Conservation (phyloP, 163 green algal genomes). For the Volvox carteri region DNA sequence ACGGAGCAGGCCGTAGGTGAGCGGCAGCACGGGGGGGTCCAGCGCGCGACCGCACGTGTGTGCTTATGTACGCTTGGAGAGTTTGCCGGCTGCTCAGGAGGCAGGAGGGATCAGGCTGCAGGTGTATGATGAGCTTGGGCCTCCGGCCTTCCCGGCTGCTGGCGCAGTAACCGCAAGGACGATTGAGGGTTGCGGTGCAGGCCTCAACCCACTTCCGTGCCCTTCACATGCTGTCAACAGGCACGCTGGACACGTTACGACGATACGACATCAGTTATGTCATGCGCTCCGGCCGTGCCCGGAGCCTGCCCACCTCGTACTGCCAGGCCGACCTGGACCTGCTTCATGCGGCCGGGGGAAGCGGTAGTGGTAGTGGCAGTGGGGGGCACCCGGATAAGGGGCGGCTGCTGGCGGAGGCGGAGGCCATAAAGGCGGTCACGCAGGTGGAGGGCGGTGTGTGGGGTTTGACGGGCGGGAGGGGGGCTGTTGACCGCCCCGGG, state of each 20-base stretch:
- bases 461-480: neutral
- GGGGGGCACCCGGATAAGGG: constrained; percentile 53
- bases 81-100: too few species aligned
- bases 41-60: too few species aligned
- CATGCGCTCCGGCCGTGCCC: constrained; percentile 60
- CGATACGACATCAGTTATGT: constrained; percentile 83
- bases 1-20: constrained; percentile 23
- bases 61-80: too few species aligned
- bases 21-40: too few species aligned
- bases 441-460: constrained; percentile 56
- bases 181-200: too few species aligned
- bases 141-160: too few species aligned
- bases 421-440: constrained; percentile 73
- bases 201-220: too few species aligned
- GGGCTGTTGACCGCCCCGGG: too few species aligned
- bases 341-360: constrained; percentile 7
- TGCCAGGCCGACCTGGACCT: constrained; percentile 64
- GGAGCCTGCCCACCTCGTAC: constrained; percentile 69
- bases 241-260: constrained; percentile 69
- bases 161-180: too few species aligned
- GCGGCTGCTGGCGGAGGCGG: constrained; percentile 78
- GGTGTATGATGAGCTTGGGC: too few species aligned
- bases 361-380: neutral
- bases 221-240: neutral
- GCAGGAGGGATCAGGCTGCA: too few species aligned